These are phyloP conservation scores for Waitea zeae DNA, from an alignment of 1,284 basidiomycete species.

Conservation along the genomic window DNA sequence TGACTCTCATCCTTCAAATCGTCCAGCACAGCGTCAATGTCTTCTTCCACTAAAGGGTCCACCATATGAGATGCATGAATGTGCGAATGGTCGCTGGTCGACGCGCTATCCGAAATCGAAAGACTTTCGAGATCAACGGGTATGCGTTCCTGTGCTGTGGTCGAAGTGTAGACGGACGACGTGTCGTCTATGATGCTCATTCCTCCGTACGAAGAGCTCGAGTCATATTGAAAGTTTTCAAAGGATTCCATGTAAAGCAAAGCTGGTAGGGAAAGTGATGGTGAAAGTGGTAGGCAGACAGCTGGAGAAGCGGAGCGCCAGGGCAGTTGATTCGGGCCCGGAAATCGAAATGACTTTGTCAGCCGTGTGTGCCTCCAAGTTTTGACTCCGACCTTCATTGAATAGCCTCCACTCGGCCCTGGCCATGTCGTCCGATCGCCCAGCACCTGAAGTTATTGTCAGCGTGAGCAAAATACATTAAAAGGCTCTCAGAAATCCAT, in stretches of 20 bases:
- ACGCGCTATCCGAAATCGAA: neutral
- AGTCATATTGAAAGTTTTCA: slow-evolving; percentile 76
- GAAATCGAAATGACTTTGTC: neutral
- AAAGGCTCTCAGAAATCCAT: neutral
- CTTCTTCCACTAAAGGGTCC: slow-evolving; percentile 52
- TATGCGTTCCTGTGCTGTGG: slow-evolving; percentile 27
- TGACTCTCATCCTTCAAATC: slow-evolving; percentile 76
- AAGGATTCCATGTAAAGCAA: slow-evolving; percentile 54
- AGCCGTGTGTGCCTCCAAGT: neutral
- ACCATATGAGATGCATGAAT: slow-evolving; percentile 13
- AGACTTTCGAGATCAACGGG: slow-evolving; percentile 13
- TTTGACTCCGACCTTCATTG: neutral
- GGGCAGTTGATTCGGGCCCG: neutral
- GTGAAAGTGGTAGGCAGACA: neutral
- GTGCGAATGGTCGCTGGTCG: neutral
- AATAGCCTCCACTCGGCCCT: neutral
- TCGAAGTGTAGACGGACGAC: slow-evolving; percentile 69
- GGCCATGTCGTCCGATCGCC: slow-evolving; percentile 18
- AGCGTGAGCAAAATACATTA: slow-evolving; percentile 26
- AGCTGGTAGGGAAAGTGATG: neutral
- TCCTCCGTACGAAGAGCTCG: slow-evolving; percentile 60
- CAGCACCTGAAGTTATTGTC: slow-evolving; percentile 50
- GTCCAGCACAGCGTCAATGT: slow-evolving; percentile 75
- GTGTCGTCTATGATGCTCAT: slow-evolving; percentile 68
- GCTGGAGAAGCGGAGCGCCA: neutral